Base-by-base conservation (phyloP, 202 grass and related monocot genomes). In the Zizania palustris region DNA sequence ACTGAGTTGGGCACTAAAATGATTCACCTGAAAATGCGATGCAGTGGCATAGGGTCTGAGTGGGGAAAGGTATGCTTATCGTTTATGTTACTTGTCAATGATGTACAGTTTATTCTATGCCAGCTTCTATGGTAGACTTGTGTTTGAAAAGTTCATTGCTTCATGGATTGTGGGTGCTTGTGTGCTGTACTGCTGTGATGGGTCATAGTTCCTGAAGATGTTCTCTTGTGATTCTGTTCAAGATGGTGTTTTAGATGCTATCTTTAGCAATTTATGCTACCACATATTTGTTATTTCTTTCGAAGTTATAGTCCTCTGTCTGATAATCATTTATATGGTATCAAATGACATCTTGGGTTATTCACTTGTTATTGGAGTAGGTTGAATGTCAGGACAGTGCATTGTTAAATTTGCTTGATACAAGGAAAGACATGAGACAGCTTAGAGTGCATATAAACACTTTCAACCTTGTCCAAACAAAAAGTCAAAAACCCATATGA, bases 21-120 rank as follows among this genome's bases (percentile, higher is more conserved):
- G 91, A 98, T 95, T 78, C 96, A 98, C 78, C 74, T 98, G 69
- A 98, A 95, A 72, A 98, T 98, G 96, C 86, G 91, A 80, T 95
- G 96, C 85, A 87, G 80, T 81, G 89, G 89, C 62, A 92, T 98
- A 78, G 91, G 91, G 64, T 90, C 91, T 11, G 96, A 98, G 72
- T 95, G 96, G 96, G 89, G 91, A 55, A 90, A 85, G 96, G 91
- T 98, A 79, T 53, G 50, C 11, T 63, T 61, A 14, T 75, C 50
- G 57, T 13, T 0, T 58, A 74, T 63, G 40, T 46, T 59, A 63
- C 11, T 60, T 65, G 49, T 10, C 9, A 28, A 28, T 28, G 28
- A 28, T 28, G 28, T 28, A 28, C 28, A 28, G 28, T 28, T 28
- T 28, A 28, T 28, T 28, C 28, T 28, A 28, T 28, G 28, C 1